A percentile compares a stretch with the other conserved stretches of the same genome.
Evolutionary conservation across 2,329 filamentous ascomycete species (phyloP).

Genomic region (Fusarium redolens): DNA sequence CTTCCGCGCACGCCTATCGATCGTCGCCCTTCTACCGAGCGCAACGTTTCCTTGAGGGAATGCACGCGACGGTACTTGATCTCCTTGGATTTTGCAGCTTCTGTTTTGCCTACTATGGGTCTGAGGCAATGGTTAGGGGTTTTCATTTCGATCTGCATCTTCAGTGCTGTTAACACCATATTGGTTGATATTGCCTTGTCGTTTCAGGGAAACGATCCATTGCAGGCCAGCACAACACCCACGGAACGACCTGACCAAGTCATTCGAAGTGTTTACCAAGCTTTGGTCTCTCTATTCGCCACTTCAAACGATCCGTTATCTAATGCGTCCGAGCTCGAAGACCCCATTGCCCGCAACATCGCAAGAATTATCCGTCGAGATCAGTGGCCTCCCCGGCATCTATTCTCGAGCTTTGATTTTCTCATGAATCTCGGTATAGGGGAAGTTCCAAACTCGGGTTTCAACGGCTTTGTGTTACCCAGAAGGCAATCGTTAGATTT

Average conservation of each 20-base stretch:
- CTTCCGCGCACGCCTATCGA: conserved; percentile 51
- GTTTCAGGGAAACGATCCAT: conserved; percentile 24
- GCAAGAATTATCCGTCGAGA: conserved; percentile 60
- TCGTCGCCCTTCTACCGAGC: conserved; percentile 58
- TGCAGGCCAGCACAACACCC: conserved; percentile 9
- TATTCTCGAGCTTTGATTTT: conserved; percentile 62
- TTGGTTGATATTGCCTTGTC: conserved; percentile 57
- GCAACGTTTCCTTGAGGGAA: conserved; percentile 61
- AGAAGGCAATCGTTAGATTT: conserved; percentile 16
- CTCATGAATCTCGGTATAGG: conserved; percentile 61
- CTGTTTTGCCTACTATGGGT: conserved; percentile 53
- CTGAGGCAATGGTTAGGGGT: conserved; percentile 62
- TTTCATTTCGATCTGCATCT: conserved; percentile 68
- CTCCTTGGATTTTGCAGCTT: conserved; percentile 61
- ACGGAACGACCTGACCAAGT: conserved; percentile 38
- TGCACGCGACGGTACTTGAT: conserved; percentile 64
- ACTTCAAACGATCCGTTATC: conserved; percentile 57
- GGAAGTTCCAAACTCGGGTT: conserved; percentile 50
- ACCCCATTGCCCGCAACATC: conserved; percentile 56
- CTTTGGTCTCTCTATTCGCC: conserved; percentile 61
- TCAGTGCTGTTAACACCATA: conserved; percentile 65
- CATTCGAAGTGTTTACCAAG: conserved; percentile 64
- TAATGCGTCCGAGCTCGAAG: conserved; percentile 57
- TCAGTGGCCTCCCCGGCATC: conserved; percentile 59
- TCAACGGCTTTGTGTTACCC: conserved; percentile 50